Evolutionary conservation across 2,329 filamentous ascomycete genomes (phyloP).

Genomic region (Sclerotinia nivalis): DNA sequence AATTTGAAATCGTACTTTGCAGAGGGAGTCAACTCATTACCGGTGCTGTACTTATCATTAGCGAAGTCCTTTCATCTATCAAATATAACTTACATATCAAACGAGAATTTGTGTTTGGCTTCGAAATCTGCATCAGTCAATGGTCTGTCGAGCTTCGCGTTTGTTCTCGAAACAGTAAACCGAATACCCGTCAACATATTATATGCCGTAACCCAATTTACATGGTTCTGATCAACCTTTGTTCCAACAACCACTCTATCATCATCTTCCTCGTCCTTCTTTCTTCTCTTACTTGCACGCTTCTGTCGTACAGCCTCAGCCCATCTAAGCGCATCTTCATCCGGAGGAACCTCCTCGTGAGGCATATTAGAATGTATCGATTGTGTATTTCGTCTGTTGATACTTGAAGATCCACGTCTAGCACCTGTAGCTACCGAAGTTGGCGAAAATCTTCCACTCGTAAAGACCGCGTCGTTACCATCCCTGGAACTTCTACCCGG

Average conservation of each 20-base stretch:
- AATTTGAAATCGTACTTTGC: slow-evolving; percentile 99
- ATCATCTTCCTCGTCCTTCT: slow-evolving; percentile 85
- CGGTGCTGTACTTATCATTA: slow-evolving; percentile 63
- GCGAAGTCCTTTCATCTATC: slow-evolving; percentile 30
- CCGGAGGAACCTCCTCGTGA: slow-evolving; percentile 78
- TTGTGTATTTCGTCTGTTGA: slow-evolving; percentile 78
- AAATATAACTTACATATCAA: slow-evolving; percentile 78
- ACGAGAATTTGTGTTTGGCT: slow-evolving; percentile 95
- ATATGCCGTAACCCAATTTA: slow-evolving; percentile 97
- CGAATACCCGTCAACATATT: slow-evolving; percentile 99
- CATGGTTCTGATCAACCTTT: slow-evolving; percentile 95
- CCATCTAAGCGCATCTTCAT: slow-evolving; percentile 90
- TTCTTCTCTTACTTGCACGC: slow-evolving; percentile 80
- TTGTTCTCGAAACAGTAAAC: slow-evolving; percentile 92
- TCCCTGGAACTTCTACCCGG: slow-evolving; percentile 73
- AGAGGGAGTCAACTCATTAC: slow-evolving; percentile 94
- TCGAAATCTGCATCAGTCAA: slow-evolving; percentile 91
- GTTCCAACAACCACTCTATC: slow-evolving; percentile 94
- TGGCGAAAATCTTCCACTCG: slow-evolving; percentile 82
- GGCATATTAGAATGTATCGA: slow-evolving; percentile 83
- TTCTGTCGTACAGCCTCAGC: slow-evolving; percentile 92
- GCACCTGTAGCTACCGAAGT: slow-evolving; percentile 49
- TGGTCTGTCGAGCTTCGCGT: slow-evolving; percentile 91
- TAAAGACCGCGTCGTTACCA: slow-evolving; percentile 64
- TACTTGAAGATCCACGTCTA: slow-evolving; percentile 78